phyloP scores from a whole-genome alignment of 371 early-diverging fungal species.

The Rhizopus microsporus region DNA sequence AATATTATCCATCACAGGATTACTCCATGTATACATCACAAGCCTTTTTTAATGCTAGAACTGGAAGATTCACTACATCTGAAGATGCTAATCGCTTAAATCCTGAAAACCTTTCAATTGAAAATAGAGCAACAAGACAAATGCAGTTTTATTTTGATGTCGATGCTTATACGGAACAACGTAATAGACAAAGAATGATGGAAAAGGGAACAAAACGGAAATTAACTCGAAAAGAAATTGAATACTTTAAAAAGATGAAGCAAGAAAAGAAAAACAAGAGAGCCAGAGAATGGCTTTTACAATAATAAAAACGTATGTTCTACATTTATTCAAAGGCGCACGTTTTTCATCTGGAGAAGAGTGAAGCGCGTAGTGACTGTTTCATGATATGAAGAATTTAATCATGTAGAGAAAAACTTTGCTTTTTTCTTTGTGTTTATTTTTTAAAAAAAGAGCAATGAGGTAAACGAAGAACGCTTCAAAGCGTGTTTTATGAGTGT shows the following conservation, averaged over 20 bases:
- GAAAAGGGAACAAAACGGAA: slow-evolving; percentile 27
- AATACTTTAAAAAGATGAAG: slow-evolving; percentile 44
- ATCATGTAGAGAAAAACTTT: not conserved
- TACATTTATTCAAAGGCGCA: not conserved
- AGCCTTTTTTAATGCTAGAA: slow-evolving; percentile 55
- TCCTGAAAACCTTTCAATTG: slow-evolving; percentile 41
- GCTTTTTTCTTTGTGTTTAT: not conserved
- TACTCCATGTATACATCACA: slow-evolving; percentile 34
- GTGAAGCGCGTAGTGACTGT: not conserved
- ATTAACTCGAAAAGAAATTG: slow-evolving; percentile 43
- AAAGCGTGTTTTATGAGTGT: too few species aligned
- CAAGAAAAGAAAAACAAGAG: slow-evolving; percentile 46
- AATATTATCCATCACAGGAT: slow-evolving; percentile 3
- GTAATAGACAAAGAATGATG: slow-evolving; percentile 23
- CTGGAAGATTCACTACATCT: slow-evolving; percentile 51
- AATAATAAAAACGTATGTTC: slow-evolving; percentile 9
- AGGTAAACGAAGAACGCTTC: not conserved
- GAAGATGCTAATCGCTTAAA: slow-evolving; percentile 38
- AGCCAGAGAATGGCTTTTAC: slow-evolving; percentile 42
- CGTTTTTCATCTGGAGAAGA: not conserved
- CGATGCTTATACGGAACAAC: slow-evolving; percentile 43
- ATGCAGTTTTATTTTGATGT: slow-evolving; percentile 56
- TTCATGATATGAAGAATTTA: not conserved
- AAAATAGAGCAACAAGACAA: slow-evolving; percentile 43
- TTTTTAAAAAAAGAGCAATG: not conserved